A percentile compares a stretch with the other conserved stretches of the same genome.
phyloP scores from a whole-genome alignment of 2,329 filamentous ascomycete genomes.

The Colletotrichum sp. region DNA sequence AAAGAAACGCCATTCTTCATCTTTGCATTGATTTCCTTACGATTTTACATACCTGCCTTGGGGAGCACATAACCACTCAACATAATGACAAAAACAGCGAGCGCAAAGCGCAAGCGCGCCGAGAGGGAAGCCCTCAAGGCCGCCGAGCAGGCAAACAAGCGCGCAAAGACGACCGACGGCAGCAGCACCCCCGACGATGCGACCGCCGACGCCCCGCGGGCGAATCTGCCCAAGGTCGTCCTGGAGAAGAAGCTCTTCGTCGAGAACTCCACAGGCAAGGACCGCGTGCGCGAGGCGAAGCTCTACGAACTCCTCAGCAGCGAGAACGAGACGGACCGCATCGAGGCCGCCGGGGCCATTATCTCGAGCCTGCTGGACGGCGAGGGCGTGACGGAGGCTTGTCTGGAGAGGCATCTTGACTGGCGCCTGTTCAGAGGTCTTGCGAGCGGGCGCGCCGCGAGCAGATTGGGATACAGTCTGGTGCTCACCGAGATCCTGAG shows the following conservation, averaged over 20 bases:
- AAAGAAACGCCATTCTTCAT: not conserved
- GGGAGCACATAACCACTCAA: not conserved
- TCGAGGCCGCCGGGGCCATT: conserved; percentile 64
- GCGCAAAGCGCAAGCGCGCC: conserved; percentile 25
- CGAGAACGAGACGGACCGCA: conserved; percentile 60
- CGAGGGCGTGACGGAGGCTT: conserved; percentile 54
- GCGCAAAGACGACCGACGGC: conserved; percentile 31
- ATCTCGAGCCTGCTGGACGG: conserved; percentile 59
- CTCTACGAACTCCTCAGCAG: conserved; percentile 68
- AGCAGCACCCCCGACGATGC: not conserved
- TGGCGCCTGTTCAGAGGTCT: conserved; percentile 83
- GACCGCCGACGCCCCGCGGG: not conserved
- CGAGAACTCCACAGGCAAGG: conserved; percentile 55
- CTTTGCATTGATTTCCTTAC: not conserved
- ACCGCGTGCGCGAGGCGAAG: conserved; percentile 61
- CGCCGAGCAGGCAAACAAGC: conserved; percentile 16
- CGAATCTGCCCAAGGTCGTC: conserved; percentile 27
- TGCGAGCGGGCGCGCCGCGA: conserved; percentile 87
- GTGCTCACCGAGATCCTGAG: conserved; percentile 83
- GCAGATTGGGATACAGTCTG: conserved; percentile 86
- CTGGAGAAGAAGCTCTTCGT: conserved; percentile 50
- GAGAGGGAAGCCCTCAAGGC: conserved; percentile 24
- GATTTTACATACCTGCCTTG: accelerated
- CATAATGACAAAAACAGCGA: conserved; percentile 23
- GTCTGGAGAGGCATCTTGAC: conserved; percentile 64